Percentiles rank a stretch among this genome's conserved stretches.
Conservation (phyloP, 2,329 filamentous ascomycete species). For the Aspergillus pseudoglaucus region DNA sequence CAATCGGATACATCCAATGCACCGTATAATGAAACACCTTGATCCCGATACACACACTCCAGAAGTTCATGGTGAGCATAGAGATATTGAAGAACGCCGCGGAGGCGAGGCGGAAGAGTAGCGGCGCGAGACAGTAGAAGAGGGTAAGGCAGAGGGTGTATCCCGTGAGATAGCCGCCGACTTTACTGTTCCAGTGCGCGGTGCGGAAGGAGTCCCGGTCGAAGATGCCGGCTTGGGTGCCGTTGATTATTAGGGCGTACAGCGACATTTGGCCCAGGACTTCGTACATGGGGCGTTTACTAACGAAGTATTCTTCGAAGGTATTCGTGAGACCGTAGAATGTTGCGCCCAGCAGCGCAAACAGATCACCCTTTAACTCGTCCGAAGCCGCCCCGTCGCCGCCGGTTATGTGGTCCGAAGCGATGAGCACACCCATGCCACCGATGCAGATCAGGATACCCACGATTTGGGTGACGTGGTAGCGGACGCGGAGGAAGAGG, state of each 20-base stretch:
- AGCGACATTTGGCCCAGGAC: slow-evolving; percentile 86
- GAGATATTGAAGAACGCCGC: slow-evolving; percentile 97
- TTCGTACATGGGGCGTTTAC: slow-evolving; percentile 80
- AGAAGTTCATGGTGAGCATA: slow-evolving; percentile 90
- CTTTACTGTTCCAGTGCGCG: slow-evolving; percentile 58
- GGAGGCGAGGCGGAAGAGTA: slow-evolving; percentile 81
- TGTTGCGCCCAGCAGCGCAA: slow-evolving; percentile 80
- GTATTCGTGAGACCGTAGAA: slow-evolving; percentile 90
- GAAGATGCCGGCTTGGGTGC: slow-evolving; percentile 83
- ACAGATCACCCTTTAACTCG: slow-evolving; percentile 84
- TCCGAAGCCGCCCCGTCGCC: slow-evolving; percentile 65
- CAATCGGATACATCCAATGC: slow-evolving; percentile 90
- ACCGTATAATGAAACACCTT: slow-evolving; percentile 73
- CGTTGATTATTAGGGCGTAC: slow-evolving; percentile 86
- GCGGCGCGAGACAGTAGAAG: slow-evolving; percentile 82
- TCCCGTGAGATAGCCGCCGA: slow-evolving; percentile 78
- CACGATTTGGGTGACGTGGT: slow-evolving; percentile 74
- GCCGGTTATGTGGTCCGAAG: slow-evolving; percentile 75
- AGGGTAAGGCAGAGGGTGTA: slow-evolving; percentile 76
- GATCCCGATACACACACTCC: slow-evolving; percentile 89
- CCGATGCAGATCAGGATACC: slow-evolving; percentile 89
- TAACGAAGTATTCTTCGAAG: slow-evolving; percentile 90
- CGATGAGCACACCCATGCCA: slow-evolving; percentile 81
- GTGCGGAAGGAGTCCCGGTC: slow-evolving; percentile 66
- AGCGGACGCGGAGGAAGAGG: slow-evolving; percentile 75